Evolutionary conservation across 2,329 filamentous ascomycete species (phyloP), one percentile per base, ranked within the genome.

Genomic region (Paraconiothyrium brasiliense): DNA sequence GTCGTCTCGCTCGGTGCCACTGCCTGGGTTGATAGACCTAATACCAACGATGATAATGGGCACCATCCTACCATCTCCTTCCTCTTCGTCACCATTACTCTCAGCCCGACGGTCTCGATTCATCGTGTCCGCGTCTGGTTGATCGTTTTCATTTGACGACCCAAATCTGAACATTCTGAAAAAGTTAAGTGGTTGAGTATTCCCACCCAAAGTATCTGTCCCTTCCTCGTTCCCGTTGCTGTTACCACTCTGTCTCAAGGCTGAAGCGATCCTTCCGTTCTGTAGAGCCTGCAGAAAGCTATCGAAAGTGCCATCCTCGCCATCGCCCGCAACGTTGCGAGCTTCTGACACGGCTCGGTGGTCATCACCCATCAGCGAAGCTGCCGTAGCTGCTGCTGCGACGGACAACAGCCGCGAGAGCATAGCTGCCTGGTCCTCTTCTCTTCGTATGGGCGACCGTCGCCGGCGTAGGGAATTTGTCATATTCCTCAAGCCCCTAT

Each of bases 21-120:
- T 81, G 52, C 76, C 78, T 22, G 87, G 84, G 35, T 85, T 87
- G 60, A 90, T 88, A 30, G 88, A 89, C 57, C 89, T 82, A 58
- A 91, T 90, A 57, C 89, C 89, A 44, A 91, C 89, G 56, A 91
- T 89, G 47, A 91, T 90, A 64, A 91, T 84, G 9, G 89, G 89
- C 43, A 90, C 86, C 77, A 89, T 89, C 24, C 89, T 83, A 50
- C 85, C 85, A 57, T 80, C 80, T 41, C 81, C 80, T 24, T 81
- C 81, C n/a, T 79, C 77, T 58, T 73, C 71, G 35, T 52, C 47
- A 14, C 39, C 37, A 6, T 35, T 39, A 30, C 37, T 44, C 35
- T 39, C 43, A 34, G 30, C 30, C n/a, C 74, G 72, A 63, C 67
- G 68, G 48, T 72, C 69, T 13, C 66, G 66, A 20, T 61, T 64